Percentiles rank a stretch among this genome's conserved stretches.
Conservation (phyloP, 2,329 filamentous ascomycete species). For the Rhynchosporium graminicola region DNA sequence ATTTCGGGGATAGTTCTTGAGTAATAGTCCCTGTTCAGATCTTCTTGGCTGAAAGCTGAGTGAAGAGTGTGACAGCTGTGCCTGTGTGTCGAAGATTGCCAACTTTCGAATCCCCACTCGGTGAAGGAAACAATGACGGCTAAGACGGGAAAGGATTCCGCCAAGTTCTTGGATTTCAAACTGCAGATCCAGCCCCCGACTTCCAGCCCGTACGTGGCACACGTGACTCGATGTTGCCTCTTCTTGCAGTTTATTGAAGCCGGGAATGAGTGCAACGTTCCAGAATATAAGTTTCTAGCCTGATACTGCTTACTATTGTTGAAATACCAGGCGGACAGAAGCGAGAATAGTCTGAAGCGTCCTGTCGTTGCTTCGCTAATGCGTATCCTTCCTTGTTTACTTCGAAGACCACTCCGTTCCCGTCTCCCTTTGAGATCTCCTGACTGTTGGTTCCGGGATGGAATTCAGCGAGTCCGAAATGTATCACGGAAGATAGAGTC, state of each 20-base stretch:
- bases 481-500: too few species aligned
- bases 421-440: too few species aligned
- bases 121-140: neutral
- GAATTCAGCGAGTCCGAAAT: too few species aligned
- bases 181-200: neutral
- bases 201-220: neutral
- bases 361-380: too few species aligned
- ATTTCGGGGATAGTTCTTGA: neutral
- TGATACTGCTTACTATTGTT: too few species aligned
- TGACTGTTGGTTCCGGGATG: too few species aligned
- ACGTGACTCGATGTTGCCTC: neutral
- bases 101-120: neutral
- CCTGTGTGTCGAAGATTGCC: neutral
- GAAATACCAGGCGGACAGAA: too few species aligned
- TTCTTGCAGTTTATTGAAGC: neutral
- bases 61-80: neutral
- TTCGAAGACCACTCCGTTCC: neutral
- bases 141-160: neutral
- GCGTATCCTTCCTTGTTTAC: neutral
- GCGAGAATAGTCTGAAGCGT: too few species aligned
- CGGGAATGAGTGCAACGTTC: too few species aligned
- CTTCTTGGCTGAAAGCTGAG: neutral
- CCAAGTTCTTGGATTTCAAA: neutral
- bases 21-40: neutral
- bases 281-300: too few species aligned